Base-by-base conservation (phyloP, 164 flowering plant species). In the Aristolochia contorta region DNA sequence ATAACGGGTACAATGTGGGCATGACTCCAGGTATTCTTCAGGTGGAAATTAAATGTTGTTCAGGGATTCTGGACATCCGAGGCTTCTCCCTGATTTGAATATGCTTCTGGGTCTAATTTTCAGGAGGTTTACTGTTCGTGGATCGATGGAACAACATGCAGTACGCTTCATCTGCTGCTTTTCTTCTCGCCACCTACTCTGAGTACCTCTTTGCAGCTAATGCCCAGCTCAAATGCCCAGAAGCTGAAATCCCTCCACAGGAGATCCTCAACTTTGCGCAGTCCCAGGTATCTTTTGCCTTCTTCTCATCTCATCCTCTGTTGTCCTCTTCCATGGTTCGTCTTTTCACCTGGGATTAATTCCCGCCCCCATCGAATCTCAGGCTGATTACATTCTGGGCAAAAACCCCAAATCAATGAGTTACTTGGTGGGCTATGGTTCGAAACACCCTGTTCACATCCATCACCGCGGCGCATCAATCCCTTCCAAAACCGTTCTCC, bases 311-410 rank as follows among this genome's bases (percentile, higher is more conserved):
- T 37, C 12, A 37, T 37, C 43, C 43, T 20, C 37, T 56, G 18
- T 30, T 18, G 16, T 30, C 12, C 15, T 37, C n/a, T 56, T 12
- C 19, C n/a, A 20, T 23, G 19, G 37, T 16, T 43, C 18, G 13
- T 18, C n/a, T 18, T n/a, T 30, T n/a, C 30, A 9, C 32, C 32
- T 16, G 37, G 5, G 23, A 7, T 32, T 23, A 27, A 27, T 27
- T 2, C 30, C 30, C 30, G 5, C 47, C 10, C 12, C 41, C 14
- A 51, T 47, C 20, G 14, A 51, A 41, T 6, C 22, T 18, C 79
- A 87, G 91, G 97, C 79, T 24, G 97, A 93, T 62, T 93, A 90
- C 75, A 84, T 93, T 51, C 87, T 93, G 14, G 98, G 98, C 1
- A 79, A 81, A 16, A 90, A 93, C 50, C 98, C 98, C 22, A 72